These are phyloP conservation scores for Pythium apleroticum DNA, from an alignment of 352 stramenopile genomes.

Conservation along the genomic window DNA sequence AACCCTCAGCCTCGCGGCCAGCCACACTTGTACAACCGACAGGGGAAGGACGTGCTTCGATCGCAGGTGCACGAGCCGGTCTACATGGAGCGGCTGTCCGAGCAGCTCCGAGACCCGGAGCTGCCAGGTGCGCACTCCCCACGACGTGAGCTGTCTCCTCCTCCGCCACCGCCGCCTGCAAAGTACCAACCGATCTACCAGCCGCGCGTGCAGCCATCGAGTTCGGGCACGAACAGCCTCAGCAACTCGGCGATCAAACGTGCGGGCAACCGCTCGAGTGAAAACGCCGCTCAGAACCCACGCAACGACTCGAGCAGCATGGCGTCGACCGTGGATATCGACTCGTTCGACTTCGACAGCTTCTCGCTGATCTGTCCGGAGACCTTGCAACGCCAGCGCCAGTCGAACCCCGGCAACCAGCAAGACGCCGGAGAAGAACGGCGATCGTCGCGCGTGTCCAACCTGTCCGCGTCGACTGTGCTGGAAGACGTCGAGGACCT, in stretches of 20 bases:
- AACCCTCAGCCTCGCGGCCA: slow-evolving; percentile 19
- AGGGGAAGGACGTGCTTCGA: slow-evolving; percentile 9
- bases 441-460: slow-evolving; percentile 36
- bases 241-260: not conserved
- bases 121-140: not conserved
- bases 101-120: slow-evolving; percentile 16
- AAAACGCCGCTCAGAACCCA: not conserved
- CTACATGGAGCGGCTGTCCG: slow-evolving; percentile 26
- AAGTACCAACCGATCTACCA: not conserved
- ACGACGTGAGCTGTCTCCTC: slow-evolving; percentile 4
- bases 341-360: slow-evolving; percentile 48
- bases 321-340: slow-evolving; percentile 40
- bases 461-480: slow-evolving; percentile 35
- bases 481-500: slow-evolving; percentile 25
- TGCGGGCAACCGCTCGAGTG: slow-evolving; percentile 1
- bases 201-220: not conserved
- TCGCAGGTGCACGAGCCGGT: slow-evolving; percentile 13
- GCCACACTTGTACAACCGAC: slow-evolving; percentile 6
- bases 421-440: slow-evolving; percentile 42
- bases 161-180: not conserved
- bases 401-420: slow-evolving; percentile 30
- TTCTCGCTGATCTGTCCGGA: slow-evolving; percentile 59
- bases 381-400: slow-evolving; percentile 30
- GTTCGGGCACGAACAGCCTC: not conserved
- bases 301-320: slow-evolving; percentile 10